These are phyloP conservation scores for Acer negundo DNA, from an alignment of 345 rosid species.

Conservation along the genomic window DNA sequence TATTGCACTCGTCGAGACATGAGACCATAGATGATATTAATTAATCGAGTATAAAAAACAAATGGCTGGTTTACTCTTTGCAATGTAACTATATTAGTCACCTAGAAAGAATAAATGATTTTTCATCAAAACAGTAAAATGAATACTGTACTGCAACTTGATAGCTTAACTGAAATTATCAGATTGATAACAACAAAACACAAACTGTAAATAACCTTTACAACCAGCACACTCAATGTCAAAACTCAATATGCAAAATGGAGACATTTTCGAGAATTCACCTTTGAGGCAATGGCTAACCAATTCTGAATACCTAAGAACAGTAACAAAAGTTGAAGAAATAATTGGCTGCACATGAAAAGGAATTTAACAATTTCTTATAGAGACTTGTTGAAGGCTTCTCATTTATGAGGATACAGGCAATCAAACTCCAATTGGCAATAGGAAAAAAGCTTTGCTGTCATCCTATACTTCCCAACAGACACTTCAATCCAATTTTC, in stretches of 20 bases:
- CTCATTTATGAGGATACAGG: slow-evolving; percentile 66
- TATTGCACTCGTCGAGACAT: background rate
- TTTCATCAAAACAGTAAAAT: slow-evolving; percentile 22
- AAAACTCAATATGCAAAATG: slow-evolving; percentile 93
- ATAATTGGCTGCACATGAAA: slow-evolving; percentile 5
- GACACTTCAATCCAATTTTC: slow-evolving; percentile 98
- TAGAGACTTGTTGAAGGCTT: slow-evolving; percentile 2
- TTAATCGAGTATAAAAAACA: slow-evolving; percentile 18
- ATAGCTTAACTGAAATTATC: slow-evolving; percentile 8
- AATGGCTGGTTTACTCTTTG: slow-evolving; percentile 91
- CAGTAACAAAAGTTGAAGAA: slow-evolving; percentile 35
- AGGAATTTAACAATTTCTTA: slow-evolving; percentile 12
- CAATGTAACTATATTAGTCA: slow-evolving; percentile 89
- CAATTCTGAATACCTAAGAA: slow-evolving; percentile 68
- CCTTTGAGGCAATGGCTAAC: slow-evolving; percentile 91
- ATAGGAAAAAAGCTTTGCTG: slow-evolving; percentile 59
- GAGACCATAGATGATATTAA: background rate
- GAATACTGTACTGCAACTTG: slow-evolving; percentile 11
- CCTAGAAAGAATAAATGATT: slow-evolving; percentile 43
- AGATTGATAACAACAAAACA: background rate
- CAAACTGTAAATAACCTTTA: slow-evolving; percentile 75
- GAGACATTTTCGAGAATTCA: slow-evolving; percentile 97
- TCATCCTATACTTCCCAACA: slow-evolving; percentile 76
- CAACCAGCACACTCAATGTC: slow-evolving; percentile 99
- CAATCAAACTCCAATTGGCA: slow-evolving; percentile 94